Percentiles rank a stretch among this genome's conserved stretches.
These are phyloP conservation scores for Lodderomyces metapsilosis DNA, from an alignment of 1,139 yeast species.

Conservation along the genomic window DNA sequence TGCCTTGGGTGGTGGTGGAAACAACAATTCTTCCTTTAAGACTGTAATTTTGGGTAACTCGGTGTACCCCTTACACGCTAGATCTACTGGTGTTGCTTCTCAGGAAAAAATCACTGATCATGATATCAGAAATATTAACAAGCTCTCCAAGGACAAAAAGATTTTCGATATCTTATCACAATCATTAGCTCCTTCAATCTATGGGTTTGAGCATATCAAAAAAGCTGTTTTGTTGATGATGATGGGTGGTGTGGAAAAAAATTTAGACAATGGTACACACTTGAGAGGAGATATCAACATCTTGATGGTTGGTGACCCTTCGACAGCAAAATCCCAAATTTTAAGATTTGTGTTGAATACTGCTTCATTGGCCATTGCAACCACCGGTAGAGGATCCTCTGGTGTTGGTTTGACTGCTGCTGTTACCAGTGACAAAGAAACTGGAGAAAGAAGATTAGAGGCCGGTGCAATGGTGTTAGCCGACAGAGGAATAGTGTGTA, in stretches of 20 bases:
- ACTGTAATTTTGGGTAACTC: slow-evolving; percentile 86
- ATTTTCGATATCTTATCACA: slow-evolving; percentile 79
- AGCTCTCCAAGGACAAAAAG: slow-evolving; percentile 61
- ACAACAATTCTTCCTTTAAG: slow-evolving; percentile 65
- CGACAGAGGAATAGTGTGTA: slow-evolving; percentile 95
- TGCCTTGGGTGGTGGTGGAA: slow-evolving; percentile 81
- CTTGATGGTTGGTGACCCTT: slow-evolving; percentile 98
- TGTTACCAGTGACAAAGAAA: slow-evolving; percentile 92
- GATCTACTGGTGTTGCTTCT: slow-evolving; percentile 83
- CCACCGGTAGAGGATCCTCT: slow-evolving; percentile 98
- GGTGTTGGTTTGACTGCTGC: slow-evolving; percentile 99
- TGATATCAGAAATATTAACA: slow-evolving; percentile 86
- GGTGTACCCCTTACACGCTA: slow-evolving; percentile 82
- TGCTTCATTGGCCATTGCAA: slow-evolving; percentile 93
- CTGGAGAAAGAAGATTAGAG: slow-evolving; percentile 94
- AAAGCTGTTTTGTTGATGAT: slow-evolving; percentile 89
- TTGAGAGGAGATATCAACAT: slow-evolving; percentile 97
- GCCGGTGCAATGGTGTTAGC: slow-evolving; percentile 99
- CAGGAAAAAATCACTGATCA: slow-evolving; percentile 73
- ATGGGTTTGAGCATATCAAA: slow-evolving; percentile 89
- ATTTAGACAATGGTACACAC: slow-evolving; percentile 92
- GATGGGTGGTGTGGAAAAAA: slow-evolving; percentile 92
- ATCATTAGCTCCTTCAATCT: slow-evolving; percentile 93
- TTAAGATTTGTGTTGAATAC: slow-evolving; percentile 91
- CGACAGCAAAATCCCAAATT: slow-evolving; percentile 96